Evolutionary conservation across 2,329 filamentous ascomycete genomes (phyloP), one percentile per base, ranked within the genome.

Genomic region (Cytospora schulzeri): DNA sequence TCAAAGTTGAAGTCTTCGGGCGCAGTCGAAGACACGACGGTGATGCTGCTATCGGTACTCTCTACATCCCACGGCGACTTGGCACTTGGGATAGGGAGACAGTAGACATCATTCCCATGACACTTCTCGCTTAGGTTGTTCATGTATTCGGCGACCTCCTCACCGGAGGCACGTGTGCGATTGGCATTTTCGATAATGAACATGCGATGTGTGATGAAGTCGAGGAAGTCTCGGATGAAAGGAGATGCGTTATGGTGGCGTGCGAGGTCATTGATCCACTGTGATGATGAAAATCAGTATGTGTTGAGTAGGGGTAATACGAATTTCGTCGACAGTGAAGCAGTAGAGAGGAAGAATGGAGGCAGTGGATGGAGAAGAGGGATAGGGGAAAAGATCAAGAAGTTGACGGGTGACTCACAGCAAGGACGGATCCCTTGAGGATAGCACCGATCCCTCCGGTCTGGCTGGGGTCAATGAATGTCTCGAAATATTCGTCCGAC

Each of bases 401-500:
- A 6, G 22, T 8, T n/a, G 31, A 8, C 38, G 19, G 50, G 53
- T 41, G 26, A 65, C 63, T 62, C 48, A 65, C 63, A 41, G 60
- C 38, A n/a, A 67, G 57, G 48, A 67, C 66, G 17, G 66, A 59
- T 26, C 60, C 64, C 64, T 67, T 67, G 7, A 67, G 57, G 57
- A 62, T 63, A 41, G 66, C 66, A 3, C 63, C 57, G 6, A 67
- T 48, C 33, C 63, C 63, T 60, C 66, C 66, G 7, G 62, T 64
- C 50, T 67, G 59, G 29, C 63, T 65, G 5, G 52, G 63, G 53
- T 66, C 60, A n/a, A 66, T 41, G 17, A 66, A 63, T 0, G 65
- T 66, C 24, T 66, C 64, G 64, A 67, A 67, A 38, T 67, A 67
- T 35, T 67, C 63, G 15, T 67, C 66, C 15, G 66, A 67, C 53